phyloP scores from a whole-genome alignment of 495 filamentous ascomycete species.

The Aspergillus avenaceus region DNA sequence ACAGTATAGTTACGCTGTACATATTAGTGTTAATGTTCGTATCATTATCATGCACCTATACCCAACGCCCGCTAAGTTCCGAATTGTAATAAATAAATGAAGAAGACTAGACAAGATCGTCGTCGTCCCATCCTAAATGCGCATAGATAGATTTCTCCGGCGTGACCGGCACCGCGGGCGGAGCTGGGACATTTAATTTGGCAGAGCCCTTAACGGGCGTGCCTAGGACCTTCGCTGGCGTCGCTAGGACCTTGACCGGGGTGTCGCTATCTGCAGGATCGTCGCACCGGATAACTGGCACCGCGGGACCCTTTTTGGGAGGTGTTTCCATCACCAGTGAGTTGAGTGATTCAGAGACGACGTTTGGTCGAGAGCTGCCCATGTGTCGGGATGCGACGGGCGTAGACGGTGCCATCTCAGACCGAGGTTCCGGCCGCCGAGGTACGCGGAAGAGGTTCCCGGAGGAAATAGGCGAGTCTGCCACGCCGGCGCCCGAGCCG shows the following conservation, averaged over 20 bases:
- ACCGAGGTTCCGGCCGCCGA: slow-evolving; percentile 33
- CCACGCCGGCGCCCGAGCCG: slow-evolving; percentile 5
- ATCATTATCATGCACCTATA: not conserved
- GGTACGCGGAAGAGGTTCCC: slow-evolving; percentile 35
- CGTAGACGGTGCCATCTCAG: slow-evolving; percentile 27
- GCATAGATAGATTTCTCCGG: slow-evolving; percentile 62
- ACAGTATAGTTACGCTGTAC: too few relatives aligned
- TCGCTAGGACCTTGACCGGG: slow-evolving; percentile 12
- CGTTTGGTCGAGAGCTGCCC: slow-evolving; percentile 4
- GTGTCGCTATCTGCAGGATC: slow-evolving; percentile 2
- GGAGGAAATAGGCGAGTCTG: slow-evolving; percentile 12
- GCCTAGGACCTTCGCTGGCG: slow-evolving; percentile 16
- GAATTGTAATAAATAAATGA: not conserved
- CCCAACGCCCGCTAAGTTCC: slow-evolving; percentile 13
- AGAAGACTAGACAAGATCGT: slow-evolving; percentile 23
- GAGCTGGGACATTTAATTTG: not conserved
- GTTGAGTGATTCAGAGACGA: slow-evolving; percentile 1
- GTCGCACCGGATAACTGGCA: slow-evolving; percentile 1
- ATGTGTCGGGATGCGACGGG: slow-evolving; percentile 30
- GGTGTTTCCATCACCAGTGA: slow-evolving; percentile 40
- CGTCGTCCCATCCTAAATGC: slow-evolving; percentile 72
- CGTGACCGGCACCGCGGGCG: slow-evolving; percentile 26
- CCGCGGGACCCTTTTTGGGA: slow-evolving; percentile 26
- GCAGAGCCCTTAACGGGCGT: slow-evolving; percentile 22
- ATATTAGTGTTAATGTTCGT: too few relatives aligned